Evolutionary conservation across 1,284 basidiomycete species (phyloP).

Genomic region (Cutaneotrichosporon daszewskae): DNA sequence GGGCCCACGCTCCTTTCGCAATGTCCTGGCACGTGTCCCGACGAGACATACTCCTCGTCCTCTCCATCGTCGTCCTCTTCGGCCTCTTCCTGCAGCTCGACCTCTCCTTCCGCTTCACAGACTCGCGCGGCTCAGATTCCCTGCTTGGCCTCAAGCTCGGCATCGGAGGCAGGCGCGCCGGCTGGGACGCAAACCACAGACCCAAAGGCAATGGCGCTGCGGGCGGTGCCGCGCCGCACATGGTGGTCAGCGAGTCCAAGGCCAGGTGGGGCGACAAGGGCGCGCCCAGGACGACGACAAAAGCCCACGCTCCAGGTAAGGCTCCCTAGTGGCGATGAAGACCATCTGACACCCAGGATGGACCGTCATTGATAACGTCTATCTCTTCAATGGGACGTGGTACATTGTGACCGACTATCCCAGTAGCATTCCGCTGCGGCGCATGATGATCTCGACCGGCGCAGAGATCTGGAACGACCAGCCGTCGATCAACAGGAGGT

Average conservation of each 20-base stretch:
- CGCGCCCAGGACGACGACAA: conserved; percentile 34
- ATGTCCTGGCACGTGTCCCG: conserved; percentile 37
- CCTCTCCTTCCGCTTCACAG: conserved; percentile 34
- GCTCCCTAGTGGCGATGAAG: neutral
- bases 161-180: conserved; percentile 21
- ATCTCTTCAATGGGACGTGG: conserved; percentile 49
- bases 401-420: conserved; percentile 49
- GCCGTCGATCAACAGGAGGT: conserved; percentile 46
- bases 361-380: conserved; percentile 70
- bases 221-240: neutral
- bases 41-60: conserved; percentile 41
- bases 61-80: conserved; percentile 35
- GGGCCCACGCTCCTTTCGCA: too few species aligned
- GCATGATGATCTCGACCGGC: conserved; percentile 48
- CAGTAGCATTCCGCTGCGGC: conserved; percentile 42
- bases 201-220: neutral
- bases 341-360: conserved; percentile 51
- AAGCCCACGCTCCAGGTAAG: conserved; percentile 47
- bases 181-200: neutral
- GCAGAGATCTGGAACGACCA: conserved; percentile 49
- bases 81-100: conserved; percentile 43
- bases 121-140: conserved; percentile 26
- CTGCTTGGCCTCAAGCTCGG: conserved; percentile 33
- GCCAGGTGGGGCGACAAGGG: conserved; percentile 39
- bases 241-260: conserved; percentile 25